These are phyloP conservation scores for Circinella umbellata DNA, from an alignment of 371 early-diverging fungal genomes.

Conservation along the genomic window DNA sequence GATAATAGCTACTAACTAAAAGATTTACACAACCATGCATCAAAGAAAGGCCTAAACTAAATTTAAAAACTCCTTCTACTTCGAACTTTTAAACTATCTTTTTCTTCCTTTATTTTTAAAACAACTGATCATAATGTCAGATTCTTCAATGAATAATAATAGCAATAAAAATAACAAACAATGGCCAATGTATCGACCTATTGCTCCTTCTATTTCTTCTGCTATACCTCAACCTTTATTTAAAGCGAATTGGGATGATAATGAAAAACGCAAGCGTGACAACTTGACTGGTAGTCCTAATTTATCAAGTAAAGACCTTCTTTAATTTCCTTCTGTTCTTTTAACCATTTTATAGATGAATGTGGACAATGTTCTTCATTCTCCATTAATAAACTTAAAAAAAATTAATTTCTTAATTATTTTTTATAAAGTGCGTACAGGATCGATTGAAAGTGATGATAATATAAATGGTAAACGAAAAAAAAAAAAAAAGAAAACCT, in stretches of 20 bases:
- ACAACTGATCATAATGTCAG: neutral
- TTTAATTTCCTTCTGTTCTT: neutral
- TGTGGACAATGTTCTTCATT: neutral
- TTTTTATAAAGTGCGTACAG: constrained; percentile 1
- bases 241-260: constrained; percentile 5
- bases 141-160: neutral
- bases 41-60: too few species aligned
- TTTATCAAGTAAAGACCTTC: constrained; percentile 1
- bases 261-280: constrained; percentile 17
- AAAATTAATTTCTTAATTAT: neutral
- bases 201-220: constrained; percentile 12
- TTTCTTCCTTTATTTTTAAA: too few species aligned
- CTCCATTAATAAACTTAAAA: neutral
- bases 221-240: neutral
- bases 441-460: constrained; percentile 11
- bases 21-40: too few species aligned
- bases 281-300: neutral
- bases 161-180: neutral
- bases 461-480: neutral
- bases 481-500: too few species aligned
- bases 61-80: too few species aligned
- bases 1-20: too few species aligned
- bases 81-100: too few species aligned
- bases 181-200: constrained; percentile 13
- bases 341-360: too few species aligned